phyloP scores from a whole-genome alignment of 2,329 filamentous ascomycete species.

The Aspergillus tanneri region DNA sequence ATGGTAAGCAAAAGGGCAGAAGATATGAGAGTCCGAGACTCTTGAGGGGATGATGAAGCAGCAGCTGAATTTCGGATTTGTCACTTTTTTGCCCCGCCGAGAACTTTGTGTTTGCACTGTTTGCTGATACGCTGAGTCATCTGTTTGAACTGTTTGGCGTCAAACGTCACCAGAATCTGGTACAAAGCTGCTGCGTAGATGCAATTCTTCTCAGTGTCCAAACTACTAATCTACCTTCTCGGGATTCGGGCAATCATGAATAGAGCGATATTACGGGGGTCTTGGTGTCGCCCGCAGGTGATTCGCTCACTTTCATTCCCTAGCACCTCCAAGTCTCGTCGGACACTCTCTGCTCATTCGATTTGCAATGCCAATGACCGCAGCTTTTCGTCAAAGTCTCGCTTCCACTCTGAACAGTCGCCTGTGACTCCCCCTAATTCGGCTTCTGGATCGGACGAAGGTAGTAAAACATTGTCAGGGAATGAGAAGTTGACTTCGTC shows the following conservation, averaged over 20 bases:
- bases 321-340: conserved; percentile 26
- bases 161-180: not conserved
- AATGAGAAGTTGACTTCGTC: conserved; percentile 10
- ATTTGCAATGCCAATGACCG: conserved; percentile 17
- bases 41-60: no score
- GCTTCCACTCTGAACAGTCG: conserved; percentile 26
- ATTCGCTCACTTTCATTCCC: conserved; percentile 30
- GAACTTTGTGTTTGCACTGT: conserved; percentile 27
- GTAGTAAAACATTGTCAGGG: conserved; percentile 4
- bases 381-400: conserved; percentile 26
- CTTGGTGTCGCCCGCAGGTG: conserved; percentile 30
- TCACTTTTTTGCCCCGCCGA: conserved; percentile 15
- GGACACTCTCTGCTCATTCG: conserved; percentile 14
- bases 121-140: conserved; percentile 14
- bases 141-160: conserved; percentile 16
- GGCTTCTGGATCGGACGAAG: conserved; percentile 5
- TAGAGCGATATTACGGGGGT: conserved; percentile 30
- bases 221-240: not conserved
- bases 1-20: no score
- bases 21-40: no score
- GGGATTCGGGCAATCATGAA: conserved; percentile 27
- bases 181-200: not conserved
- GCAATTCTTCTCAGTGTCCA: not conserved
- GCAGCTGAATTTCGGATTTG: no score
- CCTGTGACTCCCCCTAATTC: conserved; percentile 13